Conservation (phyloP, 129 eudicot genomes). For the Flaveria bidentis region DNA sequence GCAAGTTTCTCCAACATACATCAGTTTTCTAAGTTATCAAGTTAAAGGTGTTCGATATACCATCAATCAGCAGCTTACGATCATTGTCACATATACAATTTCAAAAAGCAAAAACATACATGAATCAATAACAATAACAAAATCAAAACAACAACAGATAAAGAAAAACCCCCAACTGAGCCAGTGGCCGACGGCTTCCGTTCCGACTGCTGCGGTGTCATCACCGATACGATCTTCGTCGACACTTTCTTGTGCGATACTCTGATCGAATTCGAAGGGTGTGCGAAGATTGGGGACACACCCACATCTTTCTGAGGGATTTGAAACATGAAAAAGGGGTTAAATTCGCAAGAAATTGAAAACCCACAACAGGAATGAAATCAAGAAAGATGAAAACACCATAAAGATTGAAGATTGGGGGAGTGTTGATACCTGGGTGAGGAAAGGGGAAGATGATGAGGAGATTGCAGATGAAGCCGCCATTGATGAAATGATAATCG, state of each 20-base stretch:
- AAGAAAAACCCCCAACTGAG: constrained; percentile 49
- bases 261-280: constrained; percentile 38
- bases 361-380: not conserved
- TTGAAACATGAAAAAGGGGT: not conserved
- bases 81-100: not conserved
- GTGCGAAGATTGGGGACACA: constrained; percentile 53
- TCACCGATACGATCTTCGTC: constrained; percentile 54
- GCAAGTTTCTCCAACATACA: not conserved
- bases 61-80: no score
- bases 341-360: not conserved
- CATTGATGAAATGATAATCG: constrained; percentile 37
- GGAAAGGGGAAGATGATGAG: constrained; percentile 46
- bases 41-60: not conserved
- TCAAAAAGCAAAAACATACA: constrained; percentile 10
- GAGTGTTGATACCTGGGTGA: constrained; percentile 42
- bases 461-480: constrained; percentile 62
- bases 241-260: constrained; percentile 39
- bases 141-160: not conserved
- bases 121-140: not conserved
- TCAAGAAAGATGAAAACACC: not conserved
- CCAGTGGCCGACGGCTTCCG: constrained; percentile 83
- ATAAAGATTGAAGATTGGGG: not conserved
- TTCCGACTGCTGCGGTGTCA: constrained; percentile 75
- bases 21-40: constrained; percentile 7
- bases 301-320: constrained; percentile 64